Evolutionary conservation across 2,329 filamentous ascomycete genomes (phyloP), one percentile per base, ranked within the genome.

Genomic region (Diplocarpon rosae): DNA sequence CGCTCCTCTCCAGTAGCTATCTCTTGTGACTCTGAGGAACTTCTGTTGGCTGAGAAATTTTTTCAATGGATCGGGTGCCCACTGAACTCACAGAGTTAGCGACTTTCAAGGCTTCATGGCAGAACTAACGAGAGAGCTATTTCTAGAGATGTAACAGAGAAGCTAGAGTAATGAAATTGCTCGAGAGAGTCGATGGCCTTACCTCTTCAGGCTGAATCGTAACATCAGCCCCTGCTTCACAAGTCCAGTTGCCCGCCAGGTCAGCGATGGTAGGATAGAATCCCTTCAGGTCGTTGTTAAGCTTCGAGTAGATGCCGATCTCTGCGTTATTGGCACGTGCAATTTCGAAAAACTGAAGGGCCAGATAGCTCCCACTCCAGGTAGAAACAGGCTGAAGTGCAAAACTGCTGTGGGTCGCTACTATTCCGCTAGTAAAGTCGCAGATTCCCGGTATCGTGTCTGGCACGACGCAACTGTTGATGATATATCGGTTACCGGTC

Each of bases 381-480:
- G 39, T 36, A 1, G 31, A 27, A 29, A 17, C 39, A 15, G 39
- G 39, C 29, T 6, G 16, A 3, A 20, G 2, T 13, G 2, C 10
- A 10, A 24, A n/a, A 12, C 5, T 28, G 2, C 17, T 28, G 1
- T 13, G 8, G 5, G 31, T 41, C 4, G 37, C 31, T 10, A 45
- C 43, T 3, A 45, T 13, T 28, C 38, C 38, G 3, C 3, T n/a
- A 7, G 27, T 20, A 24, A 45, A 45, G 2, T 10, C 7, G n/a
- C 42, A 44, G 1, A 17, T 34, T 11, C 13, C 12, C 11, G 12
- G 15, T n/a, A 15, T 17, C 8, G 16, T 15, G 3, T 44, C 36
- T 12, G 20, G 15, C 11, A 34, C 30, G n/a, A 47, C 39, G 11
- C 27, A 46, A 28, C 30, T 43, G 20, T 43, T 43, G 34, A 49